Evolutionary conservation across 257 asterid species (phyloP), one percentile per base, ranked within the genome.

Genomic region (Lycium barbarum): DNA sequence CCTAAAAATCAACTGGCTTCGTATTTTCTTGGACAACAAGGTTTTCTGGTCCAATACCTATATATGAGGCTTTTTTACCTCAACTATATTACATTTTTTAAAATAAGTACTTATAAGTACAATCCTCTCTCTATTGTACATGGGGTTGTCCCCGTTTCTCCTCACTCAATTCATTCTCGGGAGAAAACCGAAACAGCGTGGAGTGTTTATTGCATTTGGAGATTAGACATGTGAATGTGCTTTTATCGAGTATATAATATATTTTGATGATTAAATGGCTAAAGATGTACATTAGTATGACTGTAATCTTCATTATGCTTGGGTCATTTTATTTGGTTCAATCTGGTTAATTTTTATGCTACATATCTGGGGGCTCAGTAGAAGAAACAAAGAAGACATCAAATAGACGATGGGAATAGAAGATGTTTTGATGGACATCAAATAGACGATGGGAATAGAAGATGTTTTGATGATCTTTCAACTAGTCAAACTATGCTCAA

Each of bases 251-350:
- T 51, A 14, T 22, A 13, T 76, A 54, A 33, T 76, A 51, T 22
- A 12, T 55, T 47, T 71, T 51, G 81, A 51, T 51, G 63, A 76
- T 76, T 22, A 53, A 76, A 53, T 53, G 47, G 82, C 22, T 14
- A 76, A 26, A 51, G 43, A 74, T 74, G 62, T 74, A 15, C 43
- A 49, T 74, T 49, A 74, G 61, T 15, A 53, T 53, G 53, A 74
- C 6, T 76, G 65, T 35, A 76, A 22, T 76, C 47, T 53, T 76
- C 47, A 51, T 76, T 76, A 55, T 76, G 65, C 7, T 76, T 76
- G 22, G 51, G 40, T 76, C 49, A 26, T 51, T 76, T 53, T 76
- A 51, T 53, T 76, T 53, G 45, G 82, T 76, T 76, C 82, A 76
- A 2, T 76, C 62, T 51, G 22, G 26, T 53, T 45, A 53, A 78